Conservation (phyloP, 768 basidiomycete genomes). For the Boletus pseudo-olivaceus region DNA sequence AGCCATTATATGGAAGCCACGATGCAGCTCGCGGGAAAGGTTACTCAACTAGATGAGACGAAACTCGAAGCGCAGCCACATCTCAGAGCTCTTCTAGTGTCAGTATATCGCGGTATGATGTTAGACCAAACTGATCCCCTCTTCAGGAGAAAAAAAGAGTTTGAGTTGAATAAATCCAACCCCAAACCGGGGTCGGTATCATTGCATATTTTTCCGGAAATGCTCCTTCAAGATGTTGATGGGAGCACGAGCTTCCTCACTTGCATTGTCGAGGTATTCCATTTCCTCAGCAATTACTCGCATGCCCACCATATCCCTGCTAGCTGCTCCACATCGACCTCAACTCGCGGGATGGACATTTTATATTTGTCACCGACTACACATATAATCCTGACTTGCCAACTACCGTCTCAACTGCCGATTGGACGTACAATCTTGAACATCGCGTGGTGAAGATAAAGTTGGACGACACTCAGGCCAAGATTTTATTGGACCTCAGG, state of each 20-base stretch:
- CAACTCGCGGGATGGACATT: slow-evolving; percentile 32
- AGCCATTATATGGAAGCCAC: slow-evolving; percentile 52
- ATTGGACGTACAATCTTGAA: slow-evolving; percentile 45
- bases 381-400: slow-evolving; percentile 46
- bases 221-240: slow-evolving; percentile 46
- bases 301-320: background rate
- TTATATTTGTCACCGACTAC: slow-evolving; percentile 65
- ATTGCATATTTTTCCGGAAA: slow-evolving; percentile 38
- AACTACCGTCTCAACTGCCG: slow-evolving; percentile 22
- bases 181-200: slow-evolving; percentile 23
- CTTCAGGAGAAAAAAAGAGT: slow-evolving; percentile 49
- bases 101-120: slow-evolving; percentile 19
- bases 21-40: slow-evolving; percentile 42
- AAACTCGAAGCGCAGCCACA: slow-evolving; percentile 34
- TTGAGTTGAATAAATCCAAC: slow-evolving; percentile 18
- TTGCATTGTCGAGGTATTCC: slow-evolving; percentile 55
- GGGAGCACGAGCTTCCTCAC: slow-evolving; percentile 43
- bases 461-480: slow-evolving; percentile 46
- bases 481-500: slow-evolving; percentile 35
- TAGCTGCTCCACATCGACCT: slow-evolving; percentile 47
- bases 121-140: slow-evolving; percentile 3
- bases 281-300: background rate
- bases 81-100: slow-evolving; percentile 54
- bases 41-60: slow-evolving; percentile 40
- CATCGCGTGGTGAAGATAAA: slow-evolving; percentile 50